Conservation (phyloP, 2,329 filamentous ascomycete species). For the Fusarium sp. region DNA sequence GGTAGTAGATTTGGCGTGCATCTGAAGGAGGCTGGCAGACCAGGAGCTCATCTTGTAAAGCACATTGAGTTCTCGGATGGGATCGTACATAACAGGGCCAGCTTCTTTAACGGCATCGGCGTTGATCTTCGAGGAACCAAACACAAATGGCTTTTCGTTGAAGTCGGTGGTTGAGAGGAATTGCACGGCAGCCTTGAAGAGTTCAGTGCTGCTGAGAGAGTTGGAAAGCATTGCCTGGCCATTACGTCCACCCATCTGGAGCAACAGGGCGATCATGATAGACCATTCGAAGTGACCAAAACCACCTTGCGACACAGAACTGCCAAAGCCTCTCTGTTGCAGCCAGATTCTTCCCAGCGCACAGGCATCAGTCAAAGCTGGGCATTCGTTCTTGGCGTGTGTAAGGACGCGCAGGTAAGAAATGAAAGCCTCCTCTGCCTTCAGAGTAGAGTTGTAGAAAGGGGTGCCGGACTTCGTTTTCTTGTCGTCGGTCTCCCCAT, state of each 20-base stretch:
- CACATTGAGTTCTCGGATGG: constrained; percentile 78
- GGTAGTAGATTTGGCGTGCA: constrained; percentile 79
- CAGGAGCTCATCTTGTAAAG: constrained; percentile 90
- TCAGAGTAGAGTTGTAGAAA: constrained; percentile 89
- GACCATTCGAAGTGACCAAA: constrained; percentile 96
- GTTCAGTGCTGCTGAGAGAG: constrained; percentile 88
- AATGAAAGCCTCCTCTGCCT: constrained; percentile 78
- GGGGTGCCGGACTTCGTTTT: constrained; percentile 69
- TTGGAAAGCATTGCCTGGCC: constrained; percentile 78
- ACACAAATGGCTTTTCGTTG: constrained; percentile 70
- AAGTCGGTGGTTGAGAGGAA: constrained; percentile 82
- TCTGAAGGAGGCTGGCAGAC: constrained; percentile 79
- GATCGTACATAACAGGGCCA: constrained; percentile 82
- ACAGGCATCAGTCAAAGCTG: constrained; percentile 84
- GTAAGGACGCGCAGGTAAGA: constrained; percentile 81
- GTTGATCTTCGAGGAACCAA: constrained; percentile 52
- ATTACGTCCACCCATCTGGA: constrained; percentile 80
- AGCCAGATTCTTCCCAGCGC: constrained; percentile 90
- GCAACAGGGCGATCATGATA: constrained; percentile 79
- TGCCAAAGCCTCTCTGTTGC: constrained; percentile 83
- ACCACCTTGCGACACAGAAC: constrained; percentile 77
- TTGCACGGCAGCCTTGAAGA: constrained; percentile 95
- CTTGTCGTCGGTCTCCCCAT: constrained; percentile 57
- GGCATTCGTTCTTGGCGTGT: constrained; percentile 73
- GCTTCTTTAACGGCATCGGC: constrained; percentile 55